phyloP scores from a whole-genome alignment of 441 rosid genomes.

The Euphorbia schlechtendalii region DNA sequence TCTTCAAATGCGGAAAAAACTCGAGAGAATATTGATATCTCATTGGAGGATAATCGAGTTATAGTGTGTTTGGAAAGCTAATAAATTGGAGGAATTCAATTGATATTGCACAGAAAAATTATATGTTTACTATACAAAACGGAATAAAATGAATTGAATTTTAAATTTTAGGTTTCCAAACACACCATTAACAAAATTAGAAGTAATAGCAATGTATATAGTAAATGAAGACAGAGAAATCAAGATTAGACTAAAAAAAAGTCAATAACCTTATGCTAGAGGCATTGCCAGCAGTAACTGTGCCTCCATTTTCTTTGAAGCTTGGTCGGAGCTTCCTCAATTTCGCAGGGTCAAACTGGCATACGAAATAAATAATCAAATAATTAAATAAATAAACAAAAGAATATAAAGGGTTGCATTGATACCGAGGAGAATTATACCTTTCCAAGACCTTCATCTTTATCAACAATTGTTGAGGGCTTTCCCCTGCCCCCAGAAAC shows the following conservation, averaged over 20 bases:
- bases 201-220: no score
- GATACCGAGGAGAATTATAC: conserved; percentile 26
- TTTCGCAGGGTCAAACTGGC: conserved; percentile 88
- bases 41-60: not conserved
- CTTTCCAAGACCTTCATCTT: conserved; percentile 96
- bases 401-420: not conserved
- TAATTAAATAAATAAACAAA: no score
- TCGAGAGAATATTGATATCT: not conserved
- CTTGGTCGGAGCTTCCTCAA: conserved; percentile 92
- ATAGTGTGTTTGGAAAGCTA: no score
- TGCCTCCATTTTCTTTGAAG: conserved; percentile 88
- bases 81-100: no score
- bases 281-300: conserved; percentile 97
- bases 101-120: no score
- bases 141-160: no score
- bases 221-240: conserved; percentile 3
- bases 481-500: conserved; percentile 94
- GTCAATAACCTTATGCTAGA: conserved; percentile 86
- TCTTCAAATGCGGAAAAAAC: not conserved
- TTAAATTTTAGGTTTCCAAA: no score
- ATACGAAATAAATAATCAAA: conserved; percentile 15
- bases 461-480: conserved; percentile 74
- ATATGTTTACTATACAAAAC: no score
- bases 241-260: conserved; percentile 1
- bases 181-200: no score